Percentiles rank a stretch among this genome's conserved stretches.
These are phyloP conservation scores for Salicornia ramosissima DNA, from an alignment of 148 eudicot species.

Conservation along the genomic window DNA sequence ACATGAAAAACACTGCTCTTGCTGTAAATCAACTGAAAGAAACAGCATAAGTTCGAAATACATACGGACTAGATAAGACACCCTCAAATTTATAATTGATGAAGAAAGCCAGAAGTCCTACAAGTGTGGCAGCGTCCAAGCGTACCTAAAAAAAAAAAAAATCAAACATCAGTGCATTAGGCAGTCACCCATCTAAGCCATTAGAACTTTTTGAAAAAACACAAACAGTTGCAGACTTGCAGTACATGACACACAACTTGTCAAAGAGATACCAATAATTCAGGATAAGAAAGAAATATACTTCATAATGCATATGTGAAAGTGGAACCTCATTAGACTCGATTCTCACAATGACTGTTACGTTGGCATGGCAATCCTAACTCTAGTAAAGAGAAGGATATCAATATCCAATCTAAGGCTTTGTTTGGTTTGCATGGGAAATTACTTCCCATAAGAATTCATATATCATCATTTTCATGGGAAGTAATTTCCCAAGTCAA, in stretches of 20 bases:
- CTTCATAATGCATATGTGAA: background rate
- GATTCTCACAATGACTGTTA: background rate
- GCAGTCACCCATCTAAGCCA: background rate
- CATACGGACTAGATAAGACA: constrained; percentile 79
- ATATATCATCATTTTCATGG: too few species aligned
- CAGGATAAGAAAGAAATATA: background rate
- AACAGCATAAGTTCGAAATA: constrained; percentile 14
- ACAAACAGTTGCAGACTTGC: background rate
- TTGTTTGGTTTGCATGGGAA: too few species aligned
- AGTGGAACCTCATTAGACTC: background rate
- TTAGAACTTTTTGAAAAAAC: background rate
- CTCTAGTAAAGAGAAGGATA: too few species aligned
- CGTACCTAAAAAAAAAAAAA: constrained; percentile 70
- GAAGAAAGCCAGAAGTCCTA: constrained; percentile 83
- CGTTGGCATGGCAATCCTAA: background rate
- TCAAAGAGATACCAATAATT: background rate
- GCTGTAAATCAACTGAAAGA: too few species aligned
- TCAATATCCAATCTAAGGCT: too few species aligned
- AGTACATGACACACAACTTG: background rate
- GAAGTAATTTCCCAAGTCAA: too few species aligned
- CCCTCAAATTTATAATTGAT: constrained; percentile 89
- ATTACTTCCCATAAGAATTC: too few species aligned
- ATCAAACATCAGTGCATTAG: constrained; percentile 15
- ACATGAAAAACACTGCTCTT: too few species aligned
- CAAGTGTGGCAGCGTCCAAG: constrained; percentile 68